Conservation (phyloP, 2,329 filamentous ascomycete genomes). For the Neocucurbitaria cava region DNA sequence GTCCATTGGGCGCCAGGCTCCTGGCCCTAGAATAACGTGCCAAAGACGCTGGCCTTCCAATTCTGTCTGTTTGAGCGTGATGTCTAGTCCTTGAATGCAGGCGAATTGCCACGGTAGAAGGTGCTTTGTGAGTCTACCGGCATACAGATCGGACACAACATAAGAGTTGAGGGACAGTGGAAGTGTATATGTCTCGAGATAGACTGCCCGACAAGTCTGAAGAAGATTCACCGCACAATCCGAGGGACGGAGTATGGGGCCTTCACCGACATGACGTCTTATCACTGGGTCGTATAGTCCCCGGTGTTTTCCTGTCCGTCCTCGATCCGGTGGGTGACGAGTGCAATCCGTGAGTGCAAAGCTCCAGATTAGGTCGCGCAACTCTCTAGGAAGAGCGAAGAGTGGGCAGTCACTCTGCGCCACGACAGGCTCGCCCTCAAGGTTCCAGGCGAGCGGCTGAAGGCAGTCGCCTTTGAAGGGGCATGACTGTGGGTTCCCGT, state of each 20-base stretch:
- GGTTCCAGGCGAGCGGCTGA: constrained; percentile 27
- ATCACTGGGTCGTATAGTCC: not conserved
- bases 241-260: not conserved
- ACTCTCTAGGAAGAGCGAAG: constrained; percentile 22
- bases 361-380: constrained; percentile 24
- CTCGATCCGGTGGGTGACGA: constrained; percentile 5
- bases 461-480: constrained; percentile 32
- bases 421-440: not conserved
- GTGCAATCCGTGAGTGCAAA: constrained; percentile 20
- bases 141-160: not conserved
- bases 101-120: constrained; percentile 23
- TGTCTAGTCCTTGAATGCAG: constrained; percentile 20
- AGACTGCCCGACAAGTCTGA: constrained; percentile 25
- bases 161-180: constrained; percentile 22
- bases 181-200: constrained; percentile 25
- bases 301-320: not conserved
- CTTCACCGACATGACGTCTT: too few relatives aligned
- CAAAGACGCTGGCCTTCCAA: constrained; percentile 13
- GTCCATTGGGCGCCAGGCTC: not conserved
- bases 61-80: constrained; percentile 16
- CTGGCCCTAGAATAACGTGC: not conserved
- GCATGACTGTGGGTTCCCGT: not conserved
- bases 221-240: constrained; percentile 22
- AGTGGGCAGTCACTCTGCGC: constrained; percentile 16
- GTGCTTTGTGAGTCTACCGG: not conserved